Conservation (phyloP, 306 rosid species). For the Quercus bicolor region DNA sequence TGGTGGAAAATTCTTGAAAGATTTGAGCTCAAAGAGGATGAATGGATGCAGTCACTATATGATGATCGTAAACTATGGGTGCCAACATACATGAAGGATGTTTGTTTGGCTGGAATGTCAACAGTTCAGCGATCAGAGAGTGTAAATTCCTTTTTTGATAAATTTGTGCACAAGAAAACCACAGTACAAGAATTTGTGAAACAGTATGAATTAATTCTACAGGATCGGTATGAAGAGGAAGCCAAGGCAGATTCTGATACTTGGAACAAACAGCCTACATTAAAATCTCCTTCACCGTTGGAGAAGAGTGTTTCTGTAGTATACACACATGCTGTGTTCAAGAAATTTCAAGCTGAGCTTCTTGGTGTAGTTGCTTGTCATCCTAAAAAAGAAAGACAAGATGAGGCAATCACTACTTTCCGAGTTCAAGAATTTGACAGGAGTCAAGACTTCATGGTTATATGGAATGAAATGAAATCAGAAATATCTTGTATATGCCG, state of each 20-base stretch:
- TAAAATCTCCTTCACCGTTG: slow-evolving; percentile 89
- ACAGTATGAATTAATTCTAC: slow-evolving; percentile 79
- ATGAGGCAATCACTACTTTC: slow-evolving; percentile 49
- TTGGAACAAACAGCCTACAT: slow-evolving; percentile 72
- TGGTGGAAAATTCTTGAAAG: slow-evolving; percentile 75
- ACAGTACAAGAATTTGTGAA: slow-evolving; percentile 78
- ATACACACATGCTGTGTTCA: slow-evolving; percentile 81
- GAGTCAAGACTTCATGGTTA: slow-evolving; percentile 63
- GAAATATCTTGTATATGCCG: slow-evolving; percentile 84
- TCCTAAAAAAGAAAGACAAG: slow-evolving; percentile 78
- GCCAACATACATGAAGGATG: slow-evolving; percentile 71
- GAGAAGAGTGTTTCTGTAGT: slow-evolving; percentile 86
- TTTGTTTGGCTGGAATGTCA: slow-evolving; percentile 88
- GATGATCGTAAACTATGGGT: slow-evolving; percentile 88
- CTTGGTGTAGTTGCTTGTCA: slow-evolving; percentile 93
- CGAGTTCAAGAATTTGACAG: slow-evolving; percentile 83
- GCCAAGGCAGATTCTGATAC: slow-evolving; percentile 96
- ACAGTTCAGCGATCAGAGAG: slow-evolving; percentile 84
- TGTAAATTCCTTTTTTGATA: slow-evolving; percentile 87
- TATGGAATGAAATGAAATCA: slow-evolving; percentile 60
- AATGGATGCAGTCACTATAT: slow-evolving; percentile 63
- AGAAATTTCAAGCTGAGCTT: slow-evolving; percentile 92
- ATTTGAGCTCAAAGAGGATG: slow-evolving; percentile 80
- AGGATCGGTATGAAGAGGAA: slow-evolving; percentile 98
- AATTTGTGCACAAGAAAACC: slow-evolving; percentile 90